phyloP scores from a whole-genome alignment of 78 protist species.

The Bodo saltans region DNA sequence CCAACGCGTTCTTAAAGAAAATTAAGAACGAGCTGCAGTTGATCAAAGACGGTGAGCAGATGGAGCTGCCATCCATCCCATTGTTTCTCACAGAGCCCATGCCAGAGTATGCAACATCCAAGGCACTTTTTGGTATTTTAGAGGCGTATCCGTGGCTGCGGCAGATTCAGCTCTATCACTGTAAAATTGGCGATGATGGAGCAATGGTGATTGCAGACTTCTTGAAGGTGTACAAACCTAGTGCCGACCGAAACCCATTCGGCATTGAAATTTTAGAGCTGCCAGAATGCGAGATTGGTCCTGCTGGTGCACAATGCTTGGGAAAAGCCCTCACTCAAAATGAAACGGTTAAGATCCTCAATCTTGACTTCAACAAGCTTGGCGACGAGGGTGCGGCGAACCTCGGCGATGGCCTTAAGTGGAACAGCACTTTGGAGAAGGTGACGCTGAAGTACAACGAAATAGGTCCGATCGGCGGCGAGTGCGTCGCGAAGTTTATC shows the following conservation, averaged over 20 bases:
- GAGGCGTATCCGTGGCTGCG: background rate
- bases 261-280: conserved; percentile 1
- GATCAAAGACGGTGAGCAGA: background rate
- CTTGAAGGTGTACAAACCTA: background rate
- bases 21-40: background rate
- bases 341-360: background rate
- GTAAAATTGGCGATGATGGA: background rate
- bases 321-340: conserved; percentile 7
- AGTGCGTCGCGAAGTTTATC: background rate
- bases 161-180: background rate
- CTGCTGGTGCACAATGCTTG: background rate
- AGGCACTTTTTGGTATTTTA: background rate
- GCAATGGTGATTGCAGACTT: background rate
- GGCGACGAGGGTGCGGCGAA: conserved; percentile 12
- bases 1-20: background rate
- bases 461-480: conserved; percentile 14
- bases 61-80: background rate
- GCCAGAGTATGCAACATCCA: background rate
- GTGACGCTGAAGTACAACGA: conserved; percentile 5
- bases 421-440: conserved; percentile 15
- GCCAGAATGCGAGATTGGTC: background rate
- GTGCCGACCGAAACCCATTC: background rate
- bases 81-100: background rate
- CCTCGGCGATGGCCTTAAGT: conserved; percentile 27
- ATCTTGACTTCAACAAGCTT: background rate